These are phyloP conservation scores for Rhizophagus prolifer DNA, from an alignment of 192 early-diverging fungal genomes.

Conservation along the genomic window DNA sequence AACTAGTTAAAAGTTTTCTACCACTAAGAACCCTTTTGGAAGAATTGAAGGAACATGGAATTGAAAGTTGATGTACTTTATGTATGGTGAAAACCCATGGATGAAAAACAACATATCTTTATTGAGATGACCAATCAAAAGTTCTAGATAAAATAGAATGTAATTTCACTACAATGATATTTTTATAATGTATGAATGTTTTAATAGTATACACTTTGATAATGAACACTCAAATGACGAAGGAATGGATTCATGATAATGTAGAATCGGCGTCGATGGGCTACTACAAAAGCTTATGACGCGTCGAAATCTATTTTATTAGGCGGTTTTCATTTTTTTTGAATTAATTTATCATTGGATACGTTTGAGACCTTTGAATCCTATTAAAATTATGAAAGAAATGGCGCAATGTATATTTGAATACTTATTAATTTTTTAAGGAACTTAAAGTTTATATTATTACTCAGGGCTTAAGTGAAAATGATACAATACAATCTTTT, in stretches of 20 bases:
- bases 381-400: constrained; percentile 11
- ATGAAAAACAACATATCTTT: background rate
- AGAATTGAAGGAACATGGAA: background rate
- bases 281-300: too few relatives aligned
- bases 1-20: background rate
- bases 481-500: too few relatives aligned
- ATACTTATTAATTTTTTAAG: too few relatives aligned
- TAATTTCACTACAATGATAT: too few relatives aligned
- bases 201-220: too few relatives aligned
- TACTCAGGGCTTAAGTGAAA: too few relatives aligned
- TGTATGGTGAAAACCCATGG: constrained; percentile 9
- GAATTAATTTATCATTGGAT: background rate
- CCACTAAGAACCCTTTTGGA: background rate
- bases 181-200: background rate
- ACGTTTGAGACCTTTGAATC: background rate
- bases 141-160: background rate
- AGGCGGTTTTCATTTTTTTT: background rate
- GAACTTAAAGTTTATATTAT: too few relatives aligned
- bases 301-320: too few relatives aligned
- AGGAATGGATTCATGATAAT: too few relatives aligned
- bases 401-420: background rate
- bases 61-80: background rate
- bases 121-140: background rate
- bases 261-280: too few relatives aligned
- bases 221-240: too few relatives aligned